These are phyloP conservation scores for Nymphaea thermarum DNA, from an alignment of 164 flowering plant genomes.

Conservation along the genomic window DNA sequence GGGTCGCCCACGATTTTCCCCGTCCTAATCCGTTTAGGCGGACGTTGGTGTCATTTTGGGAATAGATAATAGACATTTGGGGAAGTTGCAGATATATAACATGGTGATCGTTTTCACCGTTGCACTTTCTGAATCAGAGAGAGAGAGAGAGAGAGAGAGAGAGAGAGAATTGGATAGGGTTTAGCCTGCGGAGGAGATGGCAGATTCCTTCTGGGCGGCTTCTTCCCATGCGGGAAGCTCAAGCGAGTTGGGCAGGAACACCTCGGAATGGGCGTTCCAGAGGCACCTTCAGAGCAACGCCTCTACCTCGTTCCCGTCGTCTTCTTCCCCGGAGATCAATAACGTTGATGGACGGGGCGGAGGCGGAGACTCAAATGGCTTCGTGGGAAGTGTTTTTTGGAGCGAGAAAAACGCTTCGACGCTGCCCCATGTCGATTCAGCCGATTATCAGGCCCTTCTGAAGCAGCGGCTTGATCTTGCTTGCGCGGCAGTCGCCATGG, in stretches of 20 bases:
- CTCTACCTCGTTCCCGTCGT: slow-evolving; percentile 2
- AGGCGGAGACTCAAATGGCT: neutral
- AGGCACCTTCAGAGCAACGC: slow-evolving; percentile 50
- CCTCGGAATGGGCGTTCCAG: slow-evolving; percentile 91
- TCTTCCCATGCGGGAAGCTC: slow-evolving; percentile 5
- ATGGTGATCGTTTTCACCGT: no score
- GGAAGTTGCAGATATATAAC: no score
- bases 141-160: neutral
- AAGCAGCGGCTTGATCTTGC: slow-evolving; percentile 69
- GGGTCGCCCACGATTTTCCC: no score
- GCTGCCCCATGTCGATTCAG: slow-evolving; percentile 37
- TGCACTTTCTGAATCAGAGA: no score
- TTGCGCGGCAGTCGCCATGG: slow-evolving; percentile 83
- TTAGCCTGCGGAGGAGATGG: slow-evolving; percentile 56
- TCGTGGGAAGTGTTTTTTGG: neutral
- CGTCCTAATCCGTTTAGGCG: no score
- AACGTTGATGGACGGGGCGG: neutral
- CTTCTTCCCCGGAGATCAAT: slow-evolving; percentile 1
- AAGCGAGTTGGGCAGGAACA: slow-evolving; percentile 48
- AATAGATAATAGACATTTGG: no score
- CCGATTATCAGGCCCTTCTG: slow-evolving; percentile 66
- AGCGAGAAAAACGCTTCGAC: neutral
- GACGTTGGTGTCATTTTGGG: no score
- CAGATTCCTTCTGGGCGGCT: slow-evolving; percentile 52
- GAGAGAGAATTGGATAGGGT: slow-evolving; percentile 55